Evolutionary conservation across 208 protist genomes (phyloP), one percentile per base, ranked within the genome.

Genomic region (Leishmania gerbilli): DNA sequence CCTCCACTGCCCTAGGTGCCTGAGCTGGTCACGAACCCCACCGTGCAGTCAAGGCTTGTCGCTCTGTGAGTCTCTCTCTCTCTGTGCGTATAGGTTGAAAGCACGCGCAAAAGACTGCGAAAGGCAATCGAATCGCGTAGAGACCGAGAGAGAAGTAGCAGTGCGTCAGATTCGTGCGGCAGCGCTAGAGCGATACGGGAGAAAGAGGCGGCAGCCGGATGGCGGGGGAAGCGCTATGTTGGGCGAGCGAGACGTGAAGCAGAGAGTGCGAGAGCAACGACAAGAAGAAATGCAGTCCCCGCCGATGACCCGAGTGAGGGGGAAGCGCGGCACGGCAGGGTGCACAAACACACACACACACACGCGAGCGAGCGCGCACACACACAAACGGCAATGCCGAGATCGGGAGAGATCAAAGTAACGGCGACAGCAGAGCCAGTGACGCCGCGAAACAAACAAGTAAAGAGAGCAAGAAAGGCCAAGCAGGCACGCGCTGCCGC

Each of bases 381-480:
- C 34, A 67, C 62, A 67, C 62, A 40, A 27, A 67, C 62, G 9
- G 27, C 58, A 34, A 27, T 34, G 58, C 24, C 27, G 58, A 27
- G 27, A 64, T 34, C 24, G 27, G 9, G 9, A 64, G 27, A 31
- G 58, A 27, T 6, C 55, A 27, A 58, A 24, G 55, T 24, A 6
- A 9, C 55, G 3, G 60, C 47, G 34, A 27, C 24, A 60, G 55
- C 21, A 27, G 34, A 51, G 24, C 27, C 67, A 47, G 9, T 15
- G 37, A 49, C 31, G 1, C 34, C 21, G 8, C 21, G 49, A 49
- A 5, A n/a, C 53, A 79, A 68, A 79, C 2, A 11, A 7, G 42
- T 49, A 49, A 69, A 45, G 72, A 64, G 79, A 65, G 42, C 51
- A 42, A 9, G 60, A 58, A 84, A 62, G 53, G 42, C 13, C 68